Evolutionary conservation across 768 basidiomycete genomes (phyloP).

Genomic region (Stropharia rugosoannulata): DNA sequence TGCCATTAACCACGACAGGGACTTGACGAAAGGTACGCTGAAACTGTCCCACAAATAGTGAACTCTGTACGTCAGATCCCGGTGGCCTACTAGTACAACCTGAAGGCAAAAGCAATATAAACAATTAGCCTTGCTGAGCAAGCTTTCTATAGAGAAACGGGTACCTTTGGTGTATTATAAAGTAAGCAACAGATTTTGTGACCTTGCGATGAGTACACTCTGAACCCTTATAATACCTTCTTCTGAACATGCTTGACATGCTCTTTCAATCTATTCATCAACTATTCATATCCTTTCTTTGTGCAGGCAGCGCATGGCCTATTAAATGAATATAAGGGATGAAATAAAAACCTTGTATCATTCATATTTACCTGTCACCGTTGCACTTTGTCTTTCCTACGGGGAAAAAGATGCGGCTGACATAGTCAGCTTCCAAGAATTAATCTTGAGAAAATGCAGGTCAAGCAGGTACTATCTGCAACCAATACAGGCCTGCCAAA

Average conservation of each 20-base stretch:
- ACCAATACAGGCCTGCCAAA: no score
- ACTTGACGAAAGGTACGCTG: no score
- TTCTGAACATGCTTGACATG: constrained; percentile 42
- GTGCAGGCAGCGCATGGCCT: constrained; percentile 52
- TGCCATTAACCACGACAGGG: not conserved
- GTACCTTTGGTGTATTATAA: constrained; percentile 22
- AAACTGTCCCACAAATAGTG: no score
- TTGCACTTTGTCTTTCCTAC: constrained; percentile 65
- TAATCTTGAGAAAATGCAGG: not conserved
- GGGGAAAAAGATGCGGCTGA: constrained; percentile 26
- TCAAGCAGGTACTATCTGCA: constrained; percentile 45
- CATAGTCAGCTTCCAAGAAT: not conserved
- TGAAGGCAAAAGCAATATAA: not conserved
- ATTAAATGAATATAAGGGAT: constrained; percentile 2
- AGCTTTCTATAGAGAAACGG: no score
- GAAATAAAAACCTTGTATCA: constrained; percentile 7
- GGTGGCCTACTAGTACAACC: no score
- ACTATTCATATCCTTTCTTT: constrained; percentile 51
- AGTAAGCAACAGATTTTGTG: constrained; percentile 14
- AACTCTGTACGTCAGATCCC: no score
- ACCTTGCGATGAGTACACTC: constrained; percentile 45
- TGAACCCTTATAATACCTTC: constrained; percentile 35
- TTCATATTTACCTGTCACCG: constrained; percentile 45
- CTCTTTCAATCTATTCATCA: constrained; percentile 51
- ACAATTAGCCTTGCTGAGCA: no score